Evolutionary conservation across 805 yeast species (phyloP).

Genomic region (Debaryomyces maramus): DNA sequence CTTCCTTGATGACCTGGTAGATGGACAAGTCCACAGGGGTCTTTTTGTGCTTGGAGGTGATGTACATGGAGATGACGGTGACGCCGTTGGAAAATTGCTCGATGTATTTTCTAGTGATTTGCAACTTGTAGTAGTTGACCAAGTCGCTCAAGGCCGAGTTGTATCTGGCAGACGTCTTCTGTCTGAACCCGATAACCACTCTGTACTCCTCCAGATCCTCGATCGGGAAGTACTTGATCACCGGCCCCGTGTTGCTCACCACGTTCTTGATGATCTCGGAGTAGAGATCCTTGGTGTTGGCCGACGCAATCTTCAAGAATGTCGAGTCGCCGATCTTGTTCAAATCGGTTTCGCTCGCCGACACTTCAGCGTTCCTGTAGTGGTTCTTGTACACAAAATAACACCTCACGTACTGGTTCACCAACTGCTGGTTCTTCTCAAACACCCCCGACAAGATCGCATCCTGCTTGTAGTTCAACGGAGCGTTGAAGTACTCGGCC

Average conservation of each 20-base stretch:
- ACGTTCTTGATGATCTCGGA: conserved; percentile 69
- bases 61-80: conserved; percentile 83
- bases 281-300: conserved; percentile 77
- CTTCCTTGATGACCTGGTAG: conserved; percentile 89
- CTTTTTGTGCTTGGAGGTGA: conserved; percentile 58
- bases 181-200: conserved; percentile 84
- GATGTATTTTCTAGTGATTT: conserved; percentile 84
- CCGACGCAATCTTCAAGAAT: conserved; percentile 74
- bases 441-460: conserved; percentile 44
- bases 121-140: conserved; percentile 84
- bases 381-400: conserved; percentile 79
- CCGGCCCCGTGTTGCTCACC: conserved; percentile 83
- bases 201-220: conserved; percentile 82
- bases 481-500: conserved; percentile 77
- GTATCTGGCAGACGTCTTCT: conserved; percentile 80
- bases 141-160: conserved; percentile 83
- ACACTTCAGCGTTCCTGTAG: conserved; percentile 17
- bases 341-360: conserved; percentile 50
- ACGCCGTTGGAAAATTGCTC: conserved; percentile 91
- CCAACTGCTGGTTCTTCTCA: conserved; percentile 34
- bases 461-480: conserved; percentile 47
- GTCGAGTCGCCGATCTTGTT: conserved; percentile 73
- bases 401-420: conserved; percentile 58
- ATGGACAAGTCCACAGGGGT: conserved; percentile 70
- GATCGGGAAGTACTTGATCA: conserved; percentile 80